Evolutionary conservation across 176 grass and related monocot genomes (phyloP).

Genomic region (Bromus sterilis): DNA sequence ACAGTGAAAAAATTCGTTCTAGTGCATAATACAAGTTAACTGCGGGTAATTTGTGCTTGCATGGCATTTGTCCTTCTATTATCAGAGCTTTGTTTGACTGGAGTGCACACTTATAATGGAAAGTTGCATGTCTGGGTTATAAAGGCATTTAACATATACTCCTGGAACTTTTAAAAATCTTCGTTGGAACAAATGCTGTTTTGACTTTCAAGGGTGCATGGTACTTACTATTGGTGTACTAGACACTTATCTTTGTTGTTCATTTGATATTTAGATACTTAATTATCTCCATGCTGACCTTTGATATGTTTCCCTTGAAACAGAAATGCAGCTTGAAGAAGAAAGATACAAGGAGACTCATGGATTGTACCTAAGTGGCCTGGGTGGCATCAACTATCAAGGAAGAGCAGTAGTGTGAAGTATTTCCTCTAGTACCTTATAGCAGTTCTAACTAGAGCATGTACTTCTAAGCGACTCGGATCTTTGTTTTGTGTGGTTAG

Average conservation of each 20-base stretch:
- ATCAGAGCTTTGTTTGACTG: background rate
- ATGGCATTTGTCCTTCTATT: too few relatives aligned
- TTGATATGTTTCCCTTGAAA: background rate
- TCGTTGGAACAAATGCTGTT: too few relatives aligned
- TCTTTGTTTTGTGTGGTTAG: too few relatives aligned
- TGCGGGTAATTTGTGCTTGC: too few relatives aligned
- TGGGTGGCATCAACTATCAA: conserved; percentile 33
- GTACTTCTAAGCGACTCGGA: too few relatives aligned
- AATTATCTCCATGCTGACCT: background rate
- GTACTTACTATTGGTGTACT: too few relatives aligned
- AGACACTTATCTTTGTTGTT: too few relatives aligned
- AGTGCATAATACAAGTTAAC: background rate
- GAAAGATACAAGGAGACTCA: conserved; percentile 56
- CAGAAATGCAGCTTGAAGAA: conserved; percentile 66
- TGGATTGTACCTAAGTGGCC: conserved; percentile 57
- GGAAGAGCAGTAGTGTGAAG: conserved; percentile 20
- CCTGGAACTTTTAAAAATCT: background rate
- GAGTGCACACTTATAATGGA: background rate
- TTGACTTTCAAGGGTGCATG: too few relatives aligned
- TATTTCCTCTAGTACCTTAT: background rate
- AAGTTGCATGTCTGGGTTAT: background rate
- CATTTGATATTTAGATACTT: background rate
- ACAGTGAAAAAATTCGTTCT: too few relatives aligned
- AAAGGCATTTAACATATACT: background rate
- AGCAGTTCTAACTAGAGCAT: background rate